phyloP scores from a whole-genome alignment of 2,329 filamentous ascomycete genomes.

The Berkeleyomyces basicola region DNA sequence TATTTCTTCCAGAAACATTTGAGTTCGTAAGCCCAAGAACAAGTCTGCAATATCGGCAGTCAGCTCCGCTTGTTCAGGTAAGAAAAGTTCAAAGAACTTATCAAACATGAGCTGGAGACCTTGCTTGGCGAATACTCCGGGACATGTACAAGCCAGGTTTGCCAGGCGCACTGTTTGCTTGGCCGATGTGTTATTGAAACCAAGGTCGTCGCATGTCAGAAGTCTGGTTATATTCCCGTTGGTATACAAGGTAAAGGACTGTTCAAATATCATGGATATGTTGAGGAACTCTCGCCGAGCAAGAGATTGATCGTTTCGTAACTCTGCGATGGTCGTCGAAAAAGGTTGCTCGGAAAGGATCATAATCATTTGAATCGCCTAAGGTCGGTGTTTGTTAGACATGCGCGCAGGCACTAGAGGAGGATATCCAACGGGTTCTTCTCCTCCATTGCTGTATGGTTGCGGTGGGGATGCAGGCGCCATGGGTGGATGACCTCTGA shows the following conservation, averaged over 20 bases:
- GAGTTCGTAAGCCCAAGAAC: slow-evolving; percentile 11
- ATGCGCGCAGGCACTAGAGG: neutral
- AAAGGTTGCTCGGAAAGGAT: slow-evolving; percentile 22
- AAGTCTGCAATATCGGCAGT: slow-evolving; percentile 12
- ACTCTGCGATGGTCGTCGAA: slow-evolving; percentile 18
- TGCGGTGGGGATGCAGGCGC: too few species aligned
- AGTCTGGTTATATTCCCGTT: slow-evolving; percentile 17
- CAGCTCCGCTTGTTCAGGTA: slow-evolving; percentile 10
- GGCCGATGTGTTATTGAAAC: slow-evolving; percentile 22
- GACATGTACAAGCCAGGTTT: slow-evolving; percentile 12
- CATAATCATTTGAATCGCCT: slow-evolving; percentile 24
- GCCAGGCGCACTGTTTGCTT: slow-evolving; percentile 14
- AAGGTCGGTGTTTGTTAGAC: neutral
- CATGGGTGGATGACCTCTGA: too few species aligned
- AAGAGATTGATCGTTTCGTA: slow-evolving; percentile 20
- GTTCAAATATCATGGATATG: slow-evolving; percentile 20
- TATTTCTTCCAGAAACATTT: slow-evolving; percentile 12
- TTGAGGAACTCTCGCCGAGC: slow-evolving; percentile 22
- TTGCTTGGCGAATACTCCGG: slow-evolving; percentile 12
- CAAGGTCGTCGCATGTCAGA: slow-evolving; percentile 23
- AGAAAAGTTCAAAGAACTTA: slow-evolving; percentile 28
- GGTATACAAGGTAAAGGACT: slow-evolving; percentile 22
- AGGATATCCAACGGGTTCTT: too few species aligned
- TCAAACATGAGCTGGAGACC: slow-evolving; percentile 29
- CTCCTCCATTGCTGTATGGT: too few species aligned